A percentile compares a stretch with the other conserved stretches of the same genome.
These are phyloP conservation scores for Carex kokanica DNA, from an alignment of 176 grass and related monocot species.

Conservation along the genomic window DNA sequence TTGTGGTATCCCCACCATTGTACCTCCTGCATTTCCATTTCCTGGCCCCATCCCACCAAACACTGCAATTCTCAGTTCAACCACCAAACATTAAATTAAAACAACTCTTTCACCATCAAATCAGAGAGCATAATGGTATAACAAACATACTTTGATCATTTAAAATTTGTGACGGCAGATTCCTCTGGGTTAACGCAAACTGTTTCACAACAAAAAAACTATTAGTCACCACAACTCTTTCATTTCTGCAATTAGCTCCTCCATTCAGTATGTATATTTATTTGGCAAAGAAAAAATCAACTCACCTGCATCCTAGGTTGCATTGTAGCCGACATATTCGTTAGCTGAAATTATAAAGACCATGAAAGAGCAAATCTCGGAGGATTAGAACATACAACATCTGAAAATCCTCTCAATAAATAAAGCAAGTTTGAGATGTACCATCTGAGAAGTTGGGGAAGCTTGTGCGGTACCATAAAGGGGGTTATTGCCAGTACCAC, in stretches of 20 bases:
- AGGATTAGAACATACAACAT: background rate
- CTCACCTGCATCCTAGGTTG: constrained; percentile 82
- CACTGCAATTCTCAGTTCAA: constrained; percentile 37
- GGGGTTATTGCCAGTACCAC: constrained; percentile 67
- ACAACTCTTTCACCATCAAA: no score
- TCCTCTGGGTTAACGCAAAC: constrained; percentile 79
- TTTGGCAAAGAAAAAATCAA: constrained; percentile 21
- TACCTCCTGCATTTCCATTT: constrained; percentile 33
- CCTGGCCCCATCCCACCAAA: constrained; percentile 61
- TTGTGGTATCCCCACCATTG: constrained; percentile 82
- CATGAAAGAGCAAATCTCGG: background rate
- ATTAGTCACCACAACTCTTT: constrained; percentile 12
- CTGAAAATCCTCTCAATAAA: background rate
- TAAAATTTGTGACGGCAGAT: constrained; percentile 76
- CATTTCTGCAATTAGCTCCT: constrained; percentile 19
- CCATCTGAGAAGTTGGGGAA: constrained; percentile 95
- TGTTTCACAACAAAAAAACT: constrained; percentile 45
- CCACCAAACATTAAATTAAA: background rate
- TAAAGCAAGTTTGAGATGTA: background rate
- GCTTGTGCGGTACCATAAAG: constrained; percentile 80
- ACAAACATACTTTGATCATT: constrained; percentile 69
- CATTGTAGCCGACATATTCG: constrained; percentile 80
- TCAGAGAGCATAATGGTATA: no score
- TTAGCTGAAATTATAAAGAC: constrained; percentile 66
- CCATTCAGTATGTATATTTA: background rate